Base-by-base conservation (phyloP, 768 basidiomycete genomes). In the Boletus coccyginus region DNA sequence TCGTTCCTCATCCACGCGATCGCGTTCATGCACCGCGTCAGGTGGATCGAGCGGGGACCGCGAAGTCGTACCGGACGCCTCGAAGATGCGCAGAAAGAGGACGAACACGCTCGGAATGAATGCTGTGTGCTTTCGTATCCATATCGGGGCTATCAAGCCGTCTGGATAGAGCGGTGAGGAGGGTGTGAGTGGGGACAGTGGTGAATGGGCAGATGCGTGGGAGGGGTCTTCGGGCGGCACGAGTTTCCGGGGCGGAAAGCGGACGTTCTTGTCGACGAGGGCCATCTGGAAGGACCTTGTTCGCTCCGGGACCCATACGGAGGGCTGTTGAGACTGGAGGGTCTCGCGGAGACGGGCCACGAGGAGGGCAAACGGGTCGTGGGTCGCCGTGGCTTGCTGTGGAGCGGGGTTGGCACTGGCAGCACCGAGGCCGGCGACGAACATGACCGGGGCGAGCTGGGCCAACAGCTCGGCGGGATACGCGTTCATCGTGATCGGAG, bases 131-230 rank as follows among this genome's bases (percentile, higher is more conserved):
- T 98, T 99, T 43, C 94, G 82, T 35, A 98, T 86, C 97, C 97
- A 99, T 68, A 98, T 93, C 1, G 97, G 97, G 3, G 97, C 94
- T 51, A 99, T 93, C 52, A 99, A 74, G 0, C 97, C 97, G 67
- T 99, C 97, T 0, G 97, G 97, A 70, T 93, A 83, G 10, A 97
- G 76, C 0, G 97, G 96, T 0, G 94, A 97, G 1, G 88, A 80
- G 0, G 88, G 87, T 0, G 91, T 92, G 40, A 98, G 75, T 0
- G 97, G 97, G 0, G 95, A 98, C n/a, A 98, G 78, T 0, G 95
- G 94, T 0, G 96, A 98, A 72, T 93, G 94, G 1, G 85, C 76
- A 8, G 79, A 69, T 0, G 80, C 65, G 59, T 81, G 82, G 44
- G 80, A 73, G 3, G 83, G 77, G 61, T 87, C 83, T 29, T 86